A percentile compares a stretch with the other conserved stretches of the same genome.
Conservation (phyloP, 139 green algal species). For the Coelastrella sp. region DNA sequence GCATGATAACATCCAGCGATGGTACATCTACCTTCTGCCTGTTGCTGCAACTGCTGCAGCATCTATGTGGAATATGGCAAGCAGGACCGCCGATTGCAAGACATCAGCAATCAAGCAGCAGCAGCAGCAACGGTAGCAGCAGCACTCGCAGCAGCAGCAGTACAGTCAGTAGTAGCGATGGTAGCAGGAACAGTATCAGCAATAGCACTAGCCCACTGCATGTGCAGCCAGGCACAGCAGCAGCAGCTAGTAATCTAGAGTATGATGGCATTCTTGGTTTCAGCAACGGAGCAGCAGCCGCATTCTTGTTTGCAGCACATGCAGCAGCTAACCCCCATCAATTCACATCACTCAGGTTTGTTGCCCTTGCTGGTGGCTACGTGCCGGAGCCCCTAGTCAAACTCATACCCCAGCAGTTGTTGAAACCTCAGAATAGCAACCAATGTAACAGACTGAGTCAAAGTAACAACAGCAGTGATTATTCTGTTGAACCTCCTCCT, state of each 20-base stretch:
- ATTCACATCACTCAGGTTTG: constrained; percentile 49
- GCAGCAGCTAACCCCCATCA: not conserved
- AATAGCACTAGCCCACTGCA: not conserved
- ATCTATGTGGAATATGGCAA: constrained; percentile 16
- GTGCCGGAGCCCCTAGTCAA: constrained; percentile 53
- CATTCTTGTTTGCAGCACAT: constrained; percentile 54
- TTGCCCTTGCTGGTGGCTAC: constrained; percentile 60
- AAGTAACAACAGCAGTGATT: not conserved
- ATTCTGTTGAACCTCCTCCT: not conserved
- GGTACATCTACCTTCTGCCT: not conserved
- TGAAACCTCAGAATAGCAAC: not conserved
- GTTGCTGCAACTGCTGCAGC: constrained; percentile 14
- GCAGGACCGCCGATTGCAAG: not conserved
- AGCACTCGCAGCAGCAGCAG: not conserved
- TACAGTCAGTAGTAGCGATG: not conserved
- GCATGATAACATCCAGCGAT: not conserved
- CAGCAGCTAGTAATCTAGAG: constrained; percentile 19
- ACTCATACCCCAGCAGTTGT: constrained; percentile 28
- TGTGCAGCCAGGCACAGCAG: not conserved
- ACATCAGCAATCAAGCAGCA: no score
- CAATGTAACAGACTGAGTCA: not conserved
- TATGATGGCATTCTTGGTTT: constrained; percentile 68
- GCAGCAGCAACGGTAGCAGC: not conserved
- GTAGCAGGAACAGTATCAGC: not conserved
- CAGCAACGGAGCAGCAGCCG: constrained; percentile 65